Base-by-base conservation (phyloP, 129 eudicot species). In the Escallonia rubra region DNA sequence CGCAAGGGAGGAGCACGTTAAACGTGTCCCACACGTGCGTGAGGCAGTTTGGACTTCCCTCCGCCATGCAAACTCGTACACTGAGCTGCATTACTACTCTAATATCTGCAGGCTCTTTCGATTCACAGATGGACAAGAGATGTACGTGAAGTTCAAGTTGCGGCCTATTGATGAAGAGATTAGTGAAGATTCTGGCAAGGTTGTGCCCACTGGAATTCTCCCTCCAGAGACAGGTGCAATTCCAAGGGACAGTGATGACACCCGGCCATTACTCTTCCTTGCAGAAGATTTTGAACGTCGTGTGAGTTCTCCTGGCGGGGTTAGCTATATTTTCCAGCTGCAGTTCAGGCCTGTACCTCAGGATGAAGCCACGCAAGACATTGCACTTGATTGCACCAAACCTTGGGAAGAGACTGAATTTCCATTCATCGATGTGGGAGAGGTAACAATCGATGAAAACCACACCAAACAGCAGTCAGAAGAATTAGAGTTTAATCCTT, bases 171-270 rank as follows among this genome's bases (percentile, higher is more conserved):
- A 89, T 56, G 83, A 81, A 67, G 79, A 41, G 2, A 74, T 89
- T 34, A 15, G 77, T 6, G 90, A 89, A 76, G 96, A 89, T 48
- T 81, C 84, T 0, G 94, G 96, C 14, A 81, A 74, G 71, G 86
- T 89, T 55, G 88, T 79, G 48, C 94, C 96, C 6, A 81, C 38
- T 8, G 86, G 96, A 40, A 83, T 86, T 46, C 86, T 89, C 11
- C 96, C 96, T 50, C 96, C 96, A 0, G 96, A 89, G 66, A 89
- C 96, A 3, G 96, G 96, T 47, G 94, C 96, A 42, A 89, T 89
- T 64, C 90, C 96, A 4, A 77, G 96, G 64, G 85, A 86, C 64
- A 16, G 13, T 50, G 74, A 73, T 34, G 96, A 89, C 76, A 86
- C 74, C 40, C 77, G 96, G 8, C 96, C 96, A 16, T 58, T 65